Base-by-base conservation (phyloP, 371 early-diverging fungal genomes). In the Nematocida major region DNA sequence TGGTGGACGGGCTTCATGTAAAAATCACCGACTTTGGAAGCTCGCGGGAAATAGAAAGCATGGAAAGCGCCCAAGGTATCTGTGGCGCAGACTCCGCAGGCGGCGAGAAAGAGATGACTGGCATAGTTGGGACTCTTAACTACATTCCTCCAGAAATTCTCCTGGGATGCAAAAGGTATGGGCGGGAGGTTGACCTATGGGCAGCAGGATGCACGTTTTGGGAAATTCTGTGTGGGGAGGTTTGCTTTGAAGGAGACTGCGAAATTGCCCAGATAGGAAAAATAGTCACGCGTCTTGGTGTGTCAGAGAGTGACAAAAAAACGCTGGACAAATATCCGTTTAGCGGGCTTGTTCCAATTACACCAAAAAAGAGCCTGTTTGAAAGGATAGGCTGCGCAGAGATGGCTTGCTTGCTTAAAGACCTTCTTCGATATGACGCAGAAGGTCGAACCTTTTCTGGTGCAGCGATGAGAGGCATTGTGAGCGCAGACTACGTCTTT, bases 1-100 rank as follows among this genome's bases (percentile, higher is more conserved):
- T 98, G 43, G 86, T 98, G 24, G 89, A 90, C 79, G 88, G 88
- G 73, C 83, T 88, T 2, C 87, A 78, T 67, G 85, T 97, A 40
- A 96, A 97, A 81, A 86, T 99, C 83, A 96, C 95, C 0, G 99
- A 99, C 92, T 97, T 99, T 86, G 99, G 97, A 84, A 86, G 20
- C 20, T 51, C 20, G 51, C 22, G 77, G 3, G 70, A 80, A 49
- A 68, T 80, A 54, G 80, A 82, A 59, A 54, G 82, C 26, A 68
- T 70, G 26, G 13, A 36, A 57, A 28, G 11, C 15, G 1, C 11
- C 0, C 11, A 53, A 7, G 34, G 11, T 11, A 26, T 11, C 15
- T 43, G 43, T 83, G 13, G 79, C 68, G n/a, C 50, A 81, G 40
- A 54, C 43, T 2, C 66, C 69, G 4, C 45, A 47, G 26, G 50